A percentile compares a stretch with the other conserved stretches of the same genome.
These are phyloP conservation scores for Filobasidium wieringae DNA, from an alignment of 768 basidiomycete genomes.

Conservation along the genomic window DNA sequence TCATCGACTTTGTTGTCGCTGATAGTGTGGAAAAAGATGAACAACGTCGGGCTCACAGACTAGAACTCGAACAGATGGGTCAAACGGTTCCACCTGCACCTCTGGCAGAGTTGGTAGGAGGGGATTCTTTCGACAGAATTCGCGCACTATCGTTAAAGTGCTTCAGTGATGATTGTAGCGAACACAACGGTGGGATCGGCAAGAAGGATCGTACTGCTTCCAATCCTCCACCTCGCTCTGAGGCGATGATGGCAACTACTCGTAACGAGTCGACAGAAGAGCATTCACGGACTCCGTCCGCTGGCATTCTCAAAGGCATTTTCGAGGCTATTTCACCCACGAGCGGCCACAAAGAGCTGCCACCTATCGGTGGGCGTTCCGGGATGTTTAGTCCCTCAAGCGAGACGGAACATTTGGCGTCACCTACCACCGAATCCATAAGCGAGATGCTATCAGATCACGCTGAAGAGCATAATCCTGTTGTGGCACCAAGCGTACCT, in stretches of 20 bases:
- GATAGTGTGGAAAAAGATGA: constrained; percentile 37
- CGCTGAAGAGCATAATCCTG: not conserved
- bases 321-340: constrained; percentile 21
- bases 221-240: not conserved
- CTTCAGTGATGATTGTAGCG: not conserved
- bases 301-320: constrained; percentile 11
- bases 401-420: not conserved
- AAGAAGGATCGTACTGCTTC: not conserved
- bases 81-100: not conserved
- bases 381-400: not conserved
- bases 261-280: not conserved
- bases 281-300: constrained; percentile 4
- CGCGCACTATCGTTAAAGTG: not conserved
- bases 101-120: constrained; percentile 3
- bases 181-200: not conserved
- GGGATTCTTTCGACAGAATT: not conserved
- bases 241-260: too few relatives aligned
- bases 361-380: not conserved
- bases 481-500: not conserved
- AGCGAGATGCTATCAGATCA: not conserved
- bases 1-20: constrained; percentile 27
- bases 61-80: constrained; percentile 3
- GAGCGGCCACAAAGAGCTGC: constrained; percentile 16
- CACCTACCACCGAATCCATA: not conserved
- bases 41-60: constrained; percentile 16